Percentiles rank a stretch among this genome's conserved stretches.
These are phyloP conservation scores for Neurospora pannonica DNA, from an alignment of 495 filamentous ascomycete species.

Conservation along the genomic window DNA sequence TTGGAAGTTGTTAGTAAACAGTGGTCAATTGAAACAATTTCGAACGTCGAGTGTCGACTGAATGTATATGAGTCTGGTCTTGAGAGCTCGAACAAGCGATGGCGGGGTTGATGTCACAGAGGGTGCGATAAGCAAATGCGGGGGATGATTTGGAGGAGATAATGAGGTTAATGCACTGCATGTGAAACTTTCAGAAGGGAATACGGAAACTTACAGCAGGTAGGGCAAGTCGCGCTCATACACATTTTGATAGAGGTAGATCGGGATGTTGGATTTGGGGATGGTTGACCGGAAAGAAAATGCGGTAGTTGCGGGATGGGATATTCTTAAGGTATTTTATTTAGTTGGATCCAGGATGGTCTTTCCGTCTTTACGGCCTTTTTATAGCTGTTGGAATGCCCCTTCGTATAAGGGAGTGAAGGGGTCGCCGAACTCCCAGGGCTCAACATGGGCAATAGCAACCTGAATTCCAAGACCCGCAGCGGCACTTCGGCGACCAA, in stretches of 20 bases:
- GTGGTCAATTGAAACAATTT: not conserved
- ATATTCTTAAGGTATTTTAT: not conserved
- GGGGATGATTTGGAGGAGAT: not conserved
- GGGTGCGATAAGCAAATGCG: not conserved
- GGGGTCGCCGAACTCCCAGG: not conserved
- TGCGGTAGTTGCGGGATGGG: not conserved
- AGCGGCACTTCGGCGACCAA: not conserved
- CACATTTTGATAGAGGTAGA: conserved; percentile 22
- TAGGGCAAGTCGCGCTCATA: conserved; percentile 28
- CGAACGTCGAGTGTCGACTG: not conserved
- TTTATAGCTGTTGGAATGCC: not conserved
- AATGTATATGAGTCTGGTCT: not conserved
- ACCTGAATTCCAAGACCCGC: not conserved
- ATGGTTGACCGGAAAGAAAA: not conserved
- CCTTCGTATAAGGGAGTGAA: not conserved
- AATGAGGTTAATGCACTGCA: not conserved
- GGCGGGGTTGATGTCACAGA: not conserved
- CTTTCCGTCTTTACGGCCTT: not conserved
- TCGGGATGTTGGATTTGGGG: not conserved
- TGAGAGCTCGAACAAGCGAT: not conserved
- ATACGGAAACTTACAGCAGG: conserved; percentile 24
- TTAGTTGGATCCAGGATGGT: not conserved
- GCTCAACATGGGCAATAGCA: not conserved
- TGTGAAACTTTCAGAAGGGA: not conserved
- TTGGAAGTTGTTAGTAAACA: not conserved